Base-by-base conservation (phyloP, 169 alveolate species). In the Miamiensis avidus region DNA sequence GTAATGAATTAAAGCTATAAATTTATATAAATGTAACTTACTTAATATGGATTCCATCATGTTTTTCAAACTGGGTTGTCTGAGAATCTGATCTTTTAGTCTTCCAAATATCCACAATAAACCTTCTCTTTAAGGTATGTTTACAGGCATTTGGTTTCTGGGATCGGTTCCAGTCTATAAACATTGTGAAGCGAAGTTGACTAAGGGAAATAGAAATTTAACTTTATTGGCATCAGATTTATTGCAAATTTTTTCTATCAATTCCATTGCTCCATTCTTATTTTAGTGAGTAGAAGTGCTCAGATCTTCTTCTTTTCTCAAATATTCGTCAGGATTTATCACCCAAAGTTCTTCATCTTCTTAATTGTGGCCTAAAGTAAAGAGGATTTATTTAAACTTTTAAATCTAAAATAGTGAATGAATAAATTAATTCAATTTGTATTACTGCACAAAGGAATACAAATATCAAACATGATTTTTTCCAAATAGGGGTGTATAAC, bases 81-180 rank as follows among this genome's bases (percentile, higher is more conserved):
- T 78, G 27, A 65, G 29, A 15, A 91, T 65, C 0, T 76, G 64
- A 34, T 82, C 91, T 32, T 69, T 65, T 64, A 91, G 31, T 16
- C 75, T 49, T 0, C 95, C 95, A 31, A 91, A 30, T 0, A 86
- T 65, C 11, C 76, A 76, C 75, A 91, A 65, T 6, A 91, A 65
- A 30, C 93, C 89, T 28, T 91, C 95, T 76, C 88, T 91, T 27
- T 85, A 85, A 69, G 84, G 93, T 81, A 83, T 81, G 78, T 34
- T 86, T 90, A 30, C 88, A 31, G 33, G 30, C 73, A 30, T 31
- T 65, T 75, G 49, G 78, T 49, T 81, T 34, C 31, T 28, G 0
- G 81, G 88, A 85, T 75, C 85, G 79, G n/a, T 26, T 25, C 25
- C 78, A 72, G 65, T 86, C 75, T 75, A 73, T 72, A 11, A 34